A percentile compares a stretch with the other conserved stretches of the same genome.
These are phyloP conservation scores for Conoideocrella luteorostrata DNA, from an alignment of 2,329 filamentous ascomycete genomes.

Conservation along the genomic window DNA sequence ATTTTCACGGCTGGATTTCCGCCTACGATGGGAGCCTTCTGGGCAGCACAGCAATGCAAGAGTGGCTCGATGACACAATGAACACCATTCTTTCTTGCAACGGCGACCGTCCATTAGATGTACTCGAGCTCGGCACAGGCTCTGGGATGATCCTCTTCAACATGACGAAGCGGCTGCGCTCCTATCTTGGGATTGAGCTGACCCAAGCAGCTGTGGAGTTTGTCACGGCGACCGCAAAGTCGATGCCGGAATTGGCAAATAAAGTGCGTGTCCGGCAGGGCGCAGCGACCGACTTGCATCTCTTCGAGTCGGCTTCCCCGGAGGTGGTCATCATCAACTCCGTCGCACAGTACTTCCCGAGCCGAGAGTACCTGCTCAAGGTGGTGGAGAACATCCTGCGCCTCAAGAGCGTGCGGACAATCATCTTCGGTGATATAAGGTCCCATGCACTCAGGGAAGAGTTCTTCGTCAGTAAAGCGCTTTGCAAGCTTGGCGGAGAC, in stretches of 20 bases:
- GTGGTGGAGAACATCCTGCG: constrained; percentile 8
- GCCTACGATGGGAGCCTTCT: constrained; percentile 22
- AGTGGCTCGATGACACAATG: constrained; percentile 25
- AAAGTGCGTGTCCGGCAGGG: constrained; percentile 14
- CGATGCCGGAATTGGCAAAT: constrained; percentile 5
- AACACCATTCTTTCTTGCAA: constrained; percentile 13
- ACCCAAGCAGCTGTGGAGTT: constrained; percentile 16
- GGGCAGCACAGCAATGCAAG: constrained; percentile 21
- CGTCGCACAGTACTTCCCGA: constrained; percentile 22
- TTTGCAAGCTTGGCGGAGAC: constrained; percentile 5
- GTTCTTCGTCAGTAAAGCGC: constrained; percentile 10
- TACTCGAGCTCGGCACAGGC: constrained; percentile 24
- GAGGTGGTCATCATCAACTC: constrained; percentile 20
- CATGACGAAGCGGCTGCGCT: constrained; percentile 11
- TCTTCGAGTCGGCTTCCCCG: not conserved
- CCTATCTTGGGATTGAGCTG: constrained; percentile 22
- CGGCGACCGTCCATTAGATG: constrained; percentile 4
- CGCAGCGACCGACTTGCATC: constrained; percentile 15
- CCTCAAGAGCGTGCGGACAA: not conserved
- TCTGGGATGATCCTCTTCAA: constrained; percentile 26
- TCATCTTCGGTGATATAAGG: constrained; percentile 17
- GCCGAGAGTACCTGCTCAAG: constrained; percentile 15
- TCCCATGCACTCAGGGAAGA: constrained; percentile 11
- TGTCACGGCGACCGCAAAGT: constrained; percentile 11
- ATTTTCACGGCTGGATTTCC: constrained; percentile 25